Conservation (phyloP, 2,329 filamentous ascomycete species). For the Botrytis elliptica region DNA sequence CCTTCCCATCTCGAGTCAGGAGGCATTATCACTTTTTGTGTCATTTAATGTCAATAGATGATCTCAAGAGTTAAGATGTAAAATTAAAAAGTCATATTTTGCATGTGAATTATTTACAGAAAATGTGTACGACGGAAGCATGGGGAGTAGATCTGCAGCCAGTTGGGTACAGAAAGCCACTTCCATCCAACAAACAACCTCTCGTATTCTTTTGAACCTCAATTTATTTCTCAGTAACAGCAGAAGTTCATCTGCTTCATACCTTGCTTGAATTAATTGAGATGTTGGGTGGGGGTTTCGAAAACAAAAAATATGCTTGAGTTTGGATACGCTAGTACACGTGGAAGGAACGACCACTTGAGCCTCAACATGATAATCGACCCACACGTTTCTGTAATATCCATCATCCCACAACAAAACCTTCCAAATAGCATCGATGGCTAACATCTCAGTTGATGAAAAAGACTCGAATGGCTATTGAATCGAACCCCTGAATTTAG, state of each 20-base stretch:
- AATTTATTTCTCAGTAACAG: neutral
- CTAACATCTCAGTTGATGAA: neutral
- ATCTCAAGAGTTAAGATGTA: rapidly evolving
- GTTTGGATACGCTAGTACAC: neutral
- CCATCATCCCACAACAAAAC: neutral
- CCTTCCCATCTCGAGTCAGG: neutral
- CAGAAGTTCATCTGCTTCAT: rapidly evolving
- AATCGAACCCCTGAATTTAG: neutral
- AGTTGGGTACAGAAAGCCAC: neutral
- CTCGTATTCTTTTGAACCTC: neutral
- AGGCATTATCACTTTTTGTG: neutral
- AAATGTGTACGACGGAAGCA: neutral
- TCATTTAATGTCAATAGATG: neutral
- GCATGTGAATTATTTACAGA: neutral
- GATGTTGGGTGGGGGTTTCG: neutral
- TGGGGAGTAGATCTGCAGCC: neutral
- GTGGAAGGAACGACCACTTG: neutral
- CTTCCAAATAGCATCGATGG: neutral
- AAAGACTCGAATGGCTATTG: neutral
- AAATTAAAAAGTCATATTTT: neutral
- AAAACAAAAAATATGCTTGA: neutral
- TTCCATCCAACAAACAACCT: neutral
- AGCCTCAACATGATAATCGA: neutral
- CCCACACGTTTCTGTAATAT: rapidly evolving
- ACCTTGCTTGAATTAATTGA: neutral